These are phyloP conservation scores for Aspergillus eucalypticola DNA, from an alignment of 2,329 filamentous ascomycete genomes.

Conservation along the genomic window DNA sequence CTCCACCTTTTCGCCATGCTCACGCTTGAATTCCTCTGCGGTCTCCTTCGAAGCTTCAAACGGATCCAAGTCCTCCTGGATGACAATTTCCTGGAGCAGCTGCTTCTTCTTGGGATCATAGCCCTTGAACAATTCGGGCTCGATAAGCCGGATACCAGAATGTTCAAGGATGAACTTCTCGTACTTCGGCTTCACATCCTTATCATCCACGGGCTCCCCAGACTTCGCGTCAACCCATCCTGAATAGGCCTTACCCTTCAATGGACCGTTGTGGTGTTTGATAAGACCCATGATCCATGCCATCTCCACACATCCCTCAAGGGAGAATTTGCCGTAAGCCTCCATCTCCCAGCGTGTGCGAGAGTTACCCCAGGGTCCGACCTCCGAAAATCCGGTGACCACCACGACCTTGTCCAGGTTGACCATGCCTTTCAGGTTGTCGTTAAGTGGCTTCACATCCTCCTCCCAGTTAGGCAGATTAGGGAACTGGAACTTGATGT, in stretches of 20 bases:
- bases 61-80: constrained; percentile 93
- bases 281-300: constrained; percentile 99
- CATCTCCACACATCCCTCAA: constrained; percentile 98
- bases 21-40: constrained; percentile 92
- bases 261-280: constrained; percentile 93
- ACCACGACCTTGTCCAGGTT: constrained; percentile 98
- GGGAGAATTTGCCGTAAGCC: constrained; percentile 90
- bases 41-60: constrained; percentile 98
- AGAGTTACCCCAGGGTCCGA: constrained; percentile 89
- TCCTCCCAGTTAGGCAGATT: constrained; percentile 85
- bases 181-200: constrained; percentile 96
- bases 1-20: constrained; percentile 97
- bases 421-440: constrained; percentile 92
- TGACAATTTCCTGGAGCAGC: constrained; percentile 94
- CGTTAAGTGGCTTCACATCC: constrained; percentile 85
- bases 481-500: constrained; percentile 97
- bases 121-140: constrained; percentile 93
- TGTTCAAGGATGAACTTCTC: constrained; percentile 96
- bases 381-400: constrained; percentile 90
- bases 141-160: constrained; percentile 94
- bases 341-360: constrained; percentile 99
- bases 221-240: constrained; percentile 95
- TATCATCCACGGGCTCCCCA: constrained; percentile 93
- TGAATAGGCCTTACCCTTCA: constrained; percentile 95
- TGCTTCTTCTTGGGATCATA: constrained; percentile 99